Conservation (phyloP, 352 stramenopile species). For the Elongisporangium prolatum region DNA sequence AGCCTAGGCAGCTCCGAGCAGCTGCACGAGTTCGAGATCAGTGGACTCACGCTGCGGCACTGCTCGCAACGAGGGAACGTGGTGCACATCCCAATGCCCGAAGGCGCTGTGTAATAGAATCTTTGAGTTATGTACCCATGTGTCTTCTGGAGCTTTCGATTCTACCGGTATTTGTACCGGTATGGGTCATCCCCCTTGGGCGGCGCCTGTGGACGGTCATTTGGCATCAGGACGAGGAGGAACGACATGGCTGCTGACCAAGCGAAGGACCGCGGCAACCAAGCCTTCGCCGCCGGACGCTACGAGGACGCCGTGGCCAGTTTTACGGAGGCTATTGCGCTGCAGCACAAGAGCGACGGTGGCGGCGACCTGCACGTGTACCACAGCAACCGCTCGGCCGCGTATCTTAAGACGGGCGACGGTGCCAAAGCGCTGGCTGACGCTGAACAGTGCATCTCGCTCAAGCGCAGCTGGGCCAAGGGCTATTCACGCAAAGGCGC, state of each 20-base stretch:
- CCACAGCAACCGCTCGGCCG: conserved; percentile 82
- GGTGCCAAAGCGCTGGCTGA: conserved; percentile 62
- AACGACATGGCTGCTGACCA: conserved; percentile 71
- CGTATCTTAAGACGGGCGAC: conserved; percentile 77
- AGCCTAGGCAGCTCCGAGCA: conserved; percentile 48
- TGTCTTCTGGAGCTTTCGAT: not conserved
- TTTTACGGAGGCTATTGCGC: conserved; percentile 78
- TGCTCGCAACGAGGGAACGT: conserved; percentile 31
- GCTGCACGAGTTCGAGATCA: conserved; percentile 55
- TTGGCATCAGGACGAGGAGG: not conserved
- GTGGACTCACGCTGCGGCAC: conserved; percentile 36
- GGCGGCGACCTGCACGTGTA: conserved; percentile 55
- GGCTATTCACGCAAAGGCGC: conserved; percentile 84
- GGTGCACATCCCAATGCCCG: conserved; percentile 12
- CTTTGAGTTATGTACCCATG: not conserved
- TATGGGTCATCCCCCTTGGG: not conserved
- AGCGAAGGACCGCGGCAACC: conserved; percentile 86
- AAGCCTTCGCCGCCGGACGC: conserved; percentile 61
- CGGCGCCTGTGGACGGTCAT: not conserved
- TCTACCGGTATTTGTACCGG: not conserved
- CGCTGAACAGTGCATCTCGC: conserved; percentile 70
- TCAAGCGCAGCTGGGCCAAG: conserved; percentile 81
- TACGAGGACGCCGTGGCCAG: conserved; percentile 58
- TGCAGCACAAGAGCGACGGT: conserved; percentile 30
- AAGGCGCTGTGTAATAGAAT: conserved; percentile 5